Evolutionary conservation across 2,329 filamentous ascomycete genomes (phyloP), one percentile per base, ranked within the genome.

Genomic region (Fusarium sulawesiense): DNA sequence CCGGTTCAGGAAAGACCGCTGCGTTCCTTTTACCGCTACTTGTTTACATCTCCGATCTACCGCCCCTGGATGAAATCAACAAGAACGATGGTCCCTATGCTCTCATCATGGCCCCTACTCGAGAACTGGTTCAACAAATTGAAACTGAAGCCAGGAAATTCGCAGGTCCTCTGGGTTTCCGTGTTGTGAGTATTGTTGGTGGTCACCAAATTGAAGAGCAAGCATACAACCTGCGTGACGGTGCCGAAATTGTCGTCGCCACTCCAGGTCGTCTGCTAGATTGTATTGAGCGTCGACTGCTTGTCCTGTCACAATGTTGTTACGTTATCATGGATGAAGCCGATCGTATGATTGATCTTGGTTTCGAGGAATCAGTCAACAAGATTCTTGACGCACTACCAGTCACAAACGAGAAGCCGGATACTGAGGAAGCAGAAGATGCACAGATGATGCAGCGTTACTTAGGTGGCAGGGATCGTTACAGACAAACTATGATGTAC

Each of bases 401-500:
- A 1, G 93, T 97, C 10, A 86, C 87, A 51, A 98, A 99, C 80
- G 93, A 97, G 80, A 99, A 98, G 80, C 96, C 96, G 1, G 96
- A 99, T 80, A 92, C 89, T 0, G 95, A 98, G 14, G 93, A 93
- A 56, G 96, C 96, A 8, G 96, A 99, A 80, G 88, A 98, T 77
- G 85, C 92, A 0, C 84, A 87, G 60, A 89, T 91, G n/a, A 98
- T 98, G 95, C 91, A 90, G 74, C 87, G 89, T 61, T 92, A 92
- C 75, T 83, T 97, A 3, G 90, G 91, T 56, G 89, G 89, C 20
- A 89, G 89, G 72, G 91, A 94, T 75, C 88, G 92, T 23, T 98
- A 98, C 83, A 87, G 96, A 63, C 95, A 99, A 80, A 99, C 96
- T 0, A 99, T 99, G 96, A 99, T 99, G 96, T 99, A 98, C 88